These are phyloP conservation scores for Paramecium primaurelia DNA, from an alignment of 73 alveolate genomes.

Conservation along the genomic window DNA sequence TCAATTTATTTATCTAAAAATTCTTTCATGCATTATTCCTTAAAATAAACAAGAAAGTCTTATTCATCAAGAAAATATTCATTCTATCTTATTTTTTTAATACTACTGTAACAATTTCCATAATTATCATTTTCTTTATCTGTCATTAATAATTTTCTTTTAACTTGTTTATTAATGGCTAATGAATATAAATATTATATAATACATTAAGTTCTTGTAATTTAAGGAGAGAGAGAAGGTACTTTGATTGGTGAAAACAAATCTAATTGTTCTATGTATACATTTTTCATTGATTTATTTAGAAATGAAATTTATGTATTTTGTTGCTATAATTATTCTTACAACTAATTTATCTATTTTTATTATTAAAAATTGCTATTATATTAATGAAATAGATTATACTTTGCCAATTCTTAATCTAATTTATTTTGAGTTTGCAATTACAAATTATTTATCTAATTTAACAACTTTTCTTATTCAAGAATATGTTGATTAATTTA, in stretches of 20 bases:
- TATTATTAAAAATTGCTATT: background rate
- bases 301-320: background rate
- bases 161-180: background rate
- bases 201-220: background rate
- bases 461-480: background rate
- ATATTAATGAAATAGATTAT: background rate
- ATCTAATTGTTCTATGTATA: background rate
- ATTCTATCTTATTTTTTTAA: background rate
- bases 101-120: background rate
- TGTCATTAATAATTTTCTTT: background rate
- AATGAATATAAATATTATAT: background rate
- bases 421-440: constrained; percentile 19
- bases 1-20: background rate
- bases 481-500: background rate
- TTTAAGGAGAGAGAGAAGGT: constrained; percentile 14
- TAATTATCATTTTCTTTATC: constrained; percentile 3
- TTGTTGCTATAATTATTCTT: background rate
- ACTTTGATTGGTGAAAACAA: background rate
- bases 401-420: constrained; percentile 37
- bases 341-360: background rate
- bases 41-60: background rate
- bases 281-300: background rate
- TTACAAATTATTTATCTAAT: background rate
- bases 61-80: background rate
- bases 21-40: background rate